Conservation (phyloP, 2,329 filamentous ascomycete species). For the Chaetomium sp. region DNA sequence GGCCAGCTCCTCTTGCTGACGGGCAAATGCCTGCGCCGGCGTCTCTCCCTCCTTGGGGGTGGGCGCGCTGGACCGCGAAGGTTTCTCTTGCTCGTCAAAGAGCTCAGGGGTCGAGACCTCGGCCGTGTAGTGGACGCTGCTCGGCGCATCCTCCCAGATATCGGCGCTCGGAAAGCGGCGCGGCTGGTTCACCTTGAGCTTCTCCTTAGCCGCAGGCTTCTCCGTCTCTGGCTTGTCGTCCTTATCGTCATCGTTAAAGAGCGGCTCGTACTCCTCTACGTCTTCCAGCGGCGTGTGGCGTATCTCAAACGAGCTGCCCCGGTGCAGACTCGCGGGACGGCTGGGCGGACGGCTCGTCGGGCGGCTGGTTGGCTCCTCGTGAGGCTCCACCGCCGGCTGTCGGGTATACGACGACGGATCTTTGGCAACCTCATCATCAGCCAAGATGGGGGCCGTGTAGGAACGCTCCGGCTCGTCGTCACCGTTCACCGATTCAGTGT, state of each 20-base stretch:
- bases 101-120: constrained; percentile 77
- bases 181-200: constrained; percentile 46
- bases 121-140: constrained; percentile 70
- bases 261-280: constrained; percentile 87
- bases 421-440: constrained; percentile 78
- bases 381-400: constrained; percentile 76
- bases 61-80: constrained; percentile 19
- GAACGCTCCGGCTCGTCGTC: constrained; percentile 54
- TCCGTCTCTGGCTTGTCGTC: constrained; percentile 28
- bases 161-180: constrained; percentile 87
- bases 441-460: constrained; percentile 74
- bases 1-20: constrained; percentile 58
- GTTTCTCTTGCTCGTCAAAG: constrained; percentile 27
- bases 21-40: constrained; percentile 59
- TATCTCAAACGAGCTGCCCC: constrained; percentile 48
- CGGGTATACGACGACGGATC: constrained; percentile 61
- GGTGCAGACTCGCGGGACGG: constrained; percentile 57
- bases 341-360: constrained; percentile 60
- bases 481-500: constrained; percentile 35
- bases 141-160: constrained; percentile 93
- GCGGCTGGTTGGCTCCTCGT: constrained; percentile 49
- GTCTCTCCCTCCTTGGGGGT: constrained; percentile 43
- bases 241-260: constrained; percentile 75
- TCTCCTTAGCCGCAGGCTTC: constrained; percentile 32
- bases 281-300: constrained; percentile 70